Evolutionary conservation across 2,329 filamentous ascomycete genomes (phyloP).

Genomic region (Drechslerella dactyloides): DNA sequence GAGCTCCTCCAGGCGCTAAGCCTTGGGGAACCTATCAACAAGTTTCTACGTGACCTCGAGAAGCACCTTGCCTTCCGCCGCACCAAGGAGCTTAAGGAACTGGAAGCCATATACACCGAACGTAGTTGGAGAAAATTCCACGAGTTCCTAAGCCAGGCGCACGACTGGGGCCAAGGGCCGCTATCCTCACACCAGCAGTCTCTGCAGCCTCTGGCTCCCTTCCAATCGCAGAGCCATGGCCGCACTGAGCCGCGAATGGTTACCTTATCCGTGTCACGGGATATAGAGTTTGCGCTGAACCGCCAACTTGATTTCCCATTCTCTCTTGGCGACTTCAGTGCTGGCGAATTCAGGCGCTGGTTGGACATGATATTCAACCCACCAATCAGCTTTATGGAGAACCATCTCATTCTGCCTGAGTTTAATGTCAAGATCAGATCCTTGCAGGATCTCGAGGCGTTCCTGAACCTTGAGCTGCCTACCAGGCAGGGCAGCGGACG

Average conservation of each 20-base stretch:
- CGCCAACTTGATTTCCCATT: conserved; percentile 36
- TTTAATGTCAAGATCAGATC: conserved; percentile 25
- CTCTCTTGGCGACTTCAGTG: conserved; percentile 25
- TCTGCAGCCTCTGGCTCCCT: neutral
- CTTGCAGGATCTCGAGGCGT: conserved; percentile 37
- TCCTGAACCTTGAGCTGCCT: conserved; percentile 32
- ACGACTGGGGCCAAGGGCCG: conserved; percentile 7
- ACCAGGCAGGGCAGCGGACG: conserved; percentile 1
- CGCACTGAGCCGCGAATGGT: neutral
- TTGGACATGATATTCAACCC: conserved; percentile 31
- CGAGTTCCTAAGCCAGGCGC: conserved; percentile 27
- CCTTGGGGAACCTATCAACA: conserved; percentile 43
- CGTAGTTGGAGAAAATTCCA: conserved; percentile 34
- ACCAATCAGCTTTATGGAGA: conserved; percentile 25
- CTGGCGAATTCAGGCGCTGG: conserved; percentile 31
- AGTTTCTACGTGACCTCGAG: conserved; percentile 47
- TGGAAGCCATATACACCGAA: conserved; percentile 37
- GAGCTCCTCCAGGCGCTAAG: conserved; percentile 21
- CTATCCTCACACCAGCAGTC: neutral
- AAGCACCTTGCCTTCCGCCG: conserved; percentile 37
- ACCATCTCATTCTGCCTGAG: conserved; percentile 32
- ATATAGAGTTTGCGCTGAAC: conserved; percentile 41
- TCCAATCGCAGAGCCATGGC: neutral
- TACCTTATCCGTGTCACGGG: conserved; percentile 23
- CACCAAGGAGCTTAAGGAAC: conserved; percentile 29